Base-by-base conservation (phyloP, 2,329 filamentous ascomycete species). In the Cladobotryum protrusum region DNA sequence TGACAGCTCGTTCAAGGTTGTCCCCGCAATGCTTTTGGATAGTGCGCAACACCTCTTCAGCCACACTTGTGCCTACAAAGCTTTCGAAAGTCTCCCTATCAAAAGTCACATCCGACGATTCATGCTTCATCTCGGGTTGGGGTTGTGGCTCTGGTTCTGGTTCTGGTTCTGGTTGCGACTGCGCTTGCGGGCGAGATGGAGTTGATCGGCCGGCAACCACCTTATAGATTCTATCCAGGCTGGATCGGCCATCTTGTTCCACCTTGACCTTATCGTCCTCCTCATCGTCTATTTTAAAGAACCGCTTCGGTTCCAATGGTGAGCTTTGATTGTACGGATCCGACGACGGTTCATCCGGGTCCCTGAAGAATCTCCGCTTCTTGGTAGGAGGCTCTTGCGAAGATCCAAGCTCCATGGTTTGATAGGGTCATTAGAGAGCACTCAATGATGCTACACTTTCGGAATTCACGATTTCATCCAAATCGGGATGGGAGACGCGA, bases 1-100 rank as follows among this genome's bases (percentile, higher is more conserved):
- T 85, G 50, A 85, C 77, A 6, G 83, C 83, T 53, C 74, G 72
- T 59, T 85, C 78, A 14, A 86, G 71, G 53, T 82, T 73, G 47
- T 78, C 69, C 19, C 75, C 75, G 48, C 81, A 84, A 40, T 73
- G 71, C 8, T 74, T 67, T n/a, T 72, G 72, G 17, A 87, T 73
- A 4, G 72, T 63, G 6, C 67, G 65, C 44, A 86, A 59, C 11
- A 73, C 65, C 19, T 79, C 71, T 0, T 69, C 52, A 6, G 70
- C 63, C 17, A 86, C 70, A 46, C 77, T 76, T 50, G 78, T 75
- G 34, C 82, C 82, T 18, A 86, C 67, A 52, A 86, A 77, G 50
- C 67, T 71, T 58, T 84, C 76, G 48, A 87, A 83, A 0, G 71
- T 74, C 32, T 72, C 72, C 49, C 74, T 69, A 56, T 85, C 79